A percentile compares a stretch with the other conserved stretches of the same genome.
Conservation (phyloP, 2,329 filamentous ascomycete species). For the Claviceps digitariae region DNA sequence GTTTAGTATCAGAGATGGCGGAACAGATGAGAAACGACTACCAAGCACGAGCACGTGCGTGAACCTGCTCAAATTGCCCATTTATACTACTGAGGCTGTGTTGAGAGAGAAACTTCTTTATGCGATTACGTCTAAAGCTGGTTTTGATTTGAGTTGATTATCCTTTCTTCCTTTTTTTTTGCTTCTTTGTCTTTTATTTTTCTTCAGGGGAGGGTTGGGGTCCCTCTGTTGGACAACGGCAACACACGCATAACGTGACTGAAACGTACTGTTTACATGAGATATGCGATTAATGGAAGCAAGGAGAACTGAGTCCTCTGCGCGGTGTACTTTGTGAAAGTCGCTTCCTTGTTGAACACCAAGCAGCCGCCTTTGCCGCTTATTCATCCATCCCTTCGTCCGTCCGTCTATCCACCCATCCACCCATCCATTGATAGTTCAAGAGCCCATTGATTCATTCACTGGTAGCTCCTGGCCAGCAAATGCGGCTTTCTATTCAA, state of each 20-base stretch:
- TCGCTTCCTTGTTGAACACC: neutral
- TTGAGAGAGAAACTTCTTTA: conserved; percentile 76
- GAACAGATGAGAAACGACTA: conserved; percentile 48
- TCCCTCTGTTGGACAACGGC: neutral
- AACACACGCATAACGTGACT: neutral
- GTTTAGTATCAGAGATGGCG: conserved; percentile 79
- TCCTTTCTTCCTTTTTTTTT: neutral
- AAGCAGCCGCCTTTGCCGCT: neutral
- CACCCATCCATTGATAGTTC: too few species aligned
- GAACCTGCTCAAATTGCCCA: conserved; percentile 83
- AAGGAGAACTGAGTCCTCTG: neutral
- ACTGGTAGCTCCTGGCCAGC: conserved; percentile 35
- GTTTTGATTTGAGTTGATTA: conserved; percentile 65
- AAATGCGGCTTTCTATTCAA: conserved; percentile 59
- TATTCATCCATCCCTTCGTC: neutral
- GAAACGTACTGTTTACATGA: neutral
- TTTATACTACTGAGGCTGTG: conserved; percentile 52
- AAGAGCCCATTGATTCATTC: neutral
- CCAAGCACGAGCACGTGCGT: conserved; percentile 95
- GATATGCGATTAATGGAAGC: neutral
- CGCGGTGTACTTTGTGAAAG: neutral
- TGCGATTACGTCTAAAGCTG: conserved; percentile 77
- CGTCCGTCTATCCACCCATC: neutral
- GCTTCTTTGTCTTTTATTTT: neutral
- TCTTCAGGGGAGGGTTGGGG: neutral